Percentiles rank a stretch among this genome's conserved stretches.
These are phyloP conservation scores for Macrolepiota fuliginosa DNA, from an alignment of 768 basidiomycete species.

Conservation along the genomic window DNA sequence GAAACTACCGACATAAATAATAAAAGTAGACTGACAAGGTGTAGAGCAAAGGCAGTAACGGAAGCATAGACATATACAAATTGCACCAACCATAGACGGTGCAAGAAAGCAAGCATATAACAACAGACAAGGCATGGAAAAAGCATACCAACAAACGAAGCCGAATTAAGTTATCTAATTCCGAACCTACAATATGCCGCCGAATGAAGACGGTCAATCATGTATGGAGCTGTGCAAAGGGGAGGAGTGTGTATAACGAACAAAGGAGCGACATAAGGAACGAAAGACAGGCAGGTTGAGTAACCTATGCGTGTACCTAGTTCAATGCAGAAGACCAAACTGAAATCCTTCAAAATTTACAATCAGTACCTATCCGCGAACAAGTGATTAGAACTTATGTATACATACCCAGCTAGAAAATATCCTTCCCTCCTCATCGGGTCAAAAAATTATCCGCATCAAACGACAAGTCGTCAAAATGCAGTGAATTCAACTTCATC, in stretches of 20 bases:
- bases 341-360: background rate
- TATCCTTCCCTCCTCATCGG: background rate
- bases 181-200: background rate
- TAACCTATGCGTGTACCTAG: background rate
- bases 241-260: background rate
- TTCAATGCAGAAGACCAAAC: background rate
- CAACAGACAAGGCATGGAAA: background rate
- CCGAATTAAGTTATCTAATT: background rate
- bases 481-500: conserved; percentile 69
- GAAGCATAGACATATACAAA: background rate
- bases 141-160: background rate
- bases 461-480: conserved; percentile 70
- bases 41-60: background rate
- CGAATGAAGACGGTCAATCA: background rate
- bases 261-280: background rate
- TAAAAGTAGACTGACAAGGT: background rate
- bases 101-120: background rate
- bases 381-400: background rate
- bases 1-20: background rate
- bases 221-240: background rate
- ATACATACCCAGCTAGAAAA: background rate
- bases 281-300: background rate
- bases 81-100: background rate
- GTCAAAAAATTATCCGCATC: conserved; percentile 53
- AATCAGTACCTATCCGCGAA: background rate